Base-by-base conservation (phyloP, 768 basidiomycete genomes). In the Rhizopogon vesiculosus region DNA sequence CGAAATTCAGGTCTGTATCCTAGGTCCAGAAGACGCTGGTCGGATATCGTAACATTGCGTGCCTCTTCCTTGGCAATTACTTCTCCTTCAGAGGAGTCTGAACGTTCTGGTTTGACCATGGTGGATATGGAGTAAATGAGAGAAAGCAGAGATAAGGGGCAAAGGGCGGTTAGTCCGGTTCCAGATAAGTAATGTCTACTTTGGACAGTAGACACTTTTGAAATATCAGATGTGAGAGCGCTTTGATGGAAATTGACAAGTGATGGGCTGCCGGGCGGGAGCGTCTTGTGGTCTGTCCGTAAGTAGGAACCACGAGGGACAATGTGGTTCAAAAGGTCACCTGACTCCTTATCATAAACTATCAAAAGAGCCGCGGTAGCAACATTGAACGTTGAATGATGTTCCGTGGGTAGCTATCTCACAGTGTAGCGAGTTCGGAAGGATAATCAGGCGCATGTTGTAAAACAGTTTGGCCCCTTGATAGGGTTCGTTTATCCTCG, bases 1-100 rank as follows among this genome's bases (percentile, higher is more conserved):
- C 76, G 70, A 62, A 83, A 83, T 58, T 83, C 79, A 45, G 76
- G 72, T 59, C 73, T 76, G 63, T 84, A 83, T 7, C 81, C 82
- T 15, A 84, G 74, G 41, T 80, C 77, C 42, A 73, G 70, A 49
- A 80, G 68, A 28, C 78, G 73, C 57, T 71, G 66, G 66, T 82
- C 76, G 2, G 72, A 70, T 62, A 2, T 15, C 10, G 45, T 39
- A 22, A 38, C 15, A 5, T 49, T 19, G 15, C 15, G 3, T 38
- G 48, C 48, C 8, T 38, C 48, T 49, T 49, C 48, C 19, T 49
- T 49, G 40, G 7, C n/a, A 3, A 41, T n/a, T 19, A 9, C 15
- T 5, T 38, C 48, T 38, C 9, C 48, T 15, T 3, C 13, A 15
- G 15, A 38, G 8, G 15, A 38, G 5, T 22, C 33, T 22, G 33